A percentile compares a stretch with the other conserved stretches of the same genome.
These are phyloP conservation scores for Saraca asoca DNA, from an alignment of 331 rosid genomes.

Conservation along the genomic window DNA sequence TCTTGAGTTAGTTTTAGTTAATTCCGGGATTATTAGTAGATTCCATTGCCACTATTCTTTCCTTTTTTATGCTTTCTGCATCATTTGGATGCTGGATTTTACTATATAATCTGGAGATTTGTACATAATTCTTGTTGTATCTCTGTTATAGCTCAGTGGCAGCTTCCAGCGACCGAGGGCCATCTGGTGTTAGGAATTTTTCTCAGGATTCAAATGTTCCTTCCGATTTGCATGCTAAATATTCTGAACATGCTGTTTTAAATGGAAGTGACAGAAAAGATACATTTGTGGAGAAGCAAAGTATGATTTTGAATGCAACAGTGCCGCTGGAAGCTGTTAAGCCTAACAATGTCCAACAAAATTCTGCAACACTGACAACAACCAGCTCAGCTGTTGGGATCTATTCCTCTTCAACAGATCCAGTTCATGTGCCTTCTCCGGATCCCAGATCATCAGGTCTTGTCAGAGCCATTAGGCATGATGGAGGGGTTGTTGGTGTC, in stretches of 20 bases:
- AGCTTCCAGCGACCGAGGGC: conserved; percentile 51
- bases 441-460: conserved; percentile 81
- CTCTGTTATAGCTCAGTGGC: conserved; percentile 54
- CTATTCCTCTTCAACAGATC: conserved; percentile 94
- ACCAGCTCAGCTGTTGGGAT: conserved; percentile 76
- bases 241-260: conserved; percentile 44
- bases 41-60: not conserved
- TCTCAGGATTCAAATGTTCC: conserved; percentile 50
- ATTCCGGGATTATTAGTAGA: conserved; percentile 15
- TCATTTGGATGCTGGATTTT: not conserved
- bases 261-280: conserved; percentile 45
- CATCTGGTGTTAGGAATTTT: conserved; percentile 49
- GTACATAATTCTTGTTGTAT: conserved; percentile 6
- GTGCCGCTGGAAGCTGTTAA: conserved; percentile 50
- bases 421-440: conserved; percentile 97
- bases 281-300: conserved; percentile 55
- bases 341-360: conserved; percentile 48
- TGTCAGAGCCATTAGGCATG: conserved; percentile 95
- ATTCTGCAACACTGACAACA: conserved; percentile 48
- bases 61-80: not conserved
- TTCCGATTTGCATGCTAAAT: conserved; percentile 52
- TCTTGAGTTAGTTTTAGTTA: not conserved
- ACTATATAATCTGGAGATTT: conserved; percentile 2
- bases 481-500: conserved; percentile 87
- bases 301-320: conserved; percentile 38